A percentile compares a stretch with the other conserved stretches of the same genome.
Conservation (phyloP, 768 basidiomycete species). For the Lactarius vividus region DNA sequence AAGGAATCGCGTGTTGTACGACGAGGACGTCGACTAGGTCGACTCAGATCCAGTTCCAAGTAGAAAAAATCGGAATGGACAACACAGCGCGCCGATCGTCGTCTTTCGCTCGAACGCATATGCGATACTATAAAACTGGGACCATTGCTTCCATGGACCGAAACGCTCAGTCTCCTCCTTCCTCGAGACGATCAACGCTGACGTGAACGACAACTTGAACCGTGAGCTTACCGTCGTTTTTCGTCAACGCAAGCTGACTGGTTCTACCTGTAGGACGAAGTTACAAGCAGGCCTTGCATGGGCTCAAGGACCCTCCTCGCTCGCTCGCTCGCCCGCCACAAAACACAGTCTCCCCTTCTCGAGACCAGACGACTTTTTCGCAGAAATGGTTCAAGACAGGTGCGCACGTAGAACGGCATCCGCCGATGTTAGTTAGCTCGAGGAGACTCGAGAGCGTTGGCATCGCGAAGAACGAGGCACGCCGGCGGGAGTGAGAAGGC, state of each 20-base stretch:
- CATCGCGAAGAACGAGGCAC: conserved; percentile 91
- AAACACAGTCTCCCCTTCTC: conserved; percentile 83
- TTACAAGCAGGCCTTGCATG: conserved; percentile 92
- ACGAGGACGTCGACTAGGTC: conserved; percentile 55
- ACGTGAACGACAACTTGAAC: conserved; percentile 85
- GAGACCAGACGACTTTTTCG: conserved; percentile 91
- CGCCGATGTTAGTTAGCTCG: conserved; percentile 83
- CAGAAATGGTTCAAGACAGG: conserved; percentile 99
- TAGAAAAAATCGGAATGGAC: conserved; percentile 82
- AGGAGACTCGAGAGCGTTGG: conserved; percentile 64
- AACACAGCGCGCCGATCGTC: conserved; percentile 55
- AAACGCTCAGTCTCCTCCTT: conserved; percentile 71
- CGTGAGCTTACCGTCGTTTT: conserved; percentile 75
- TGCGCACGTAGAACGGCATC: conserved; percentile 95
- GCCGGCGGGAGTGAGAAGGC: conserved; percentile 89
- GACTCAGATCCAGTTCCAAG: conserved; percentile 81
- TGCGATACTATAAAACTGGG: conserved; percentile 74
- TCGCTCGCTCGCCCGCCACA: conserved; percentile 61
- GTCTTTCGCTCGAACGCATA: conserved; percentile 59
- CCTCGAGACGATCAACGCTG: conserved; percentile 69
- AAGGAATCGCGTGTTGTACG: conserved; percentile 62
- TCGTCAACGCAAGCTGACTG: not conserved
- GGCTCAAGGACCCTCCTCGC: conserved; percentile 74
- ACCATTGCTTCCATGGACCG: conserved; percentile 75
- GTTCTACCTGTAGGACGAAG: conserved; percentile 42